These are phyloP conservation scores for Arabidopsis suecica DNA, from an alignment of 345 rosid genomes.

Conservation along the genomic window DNA sequence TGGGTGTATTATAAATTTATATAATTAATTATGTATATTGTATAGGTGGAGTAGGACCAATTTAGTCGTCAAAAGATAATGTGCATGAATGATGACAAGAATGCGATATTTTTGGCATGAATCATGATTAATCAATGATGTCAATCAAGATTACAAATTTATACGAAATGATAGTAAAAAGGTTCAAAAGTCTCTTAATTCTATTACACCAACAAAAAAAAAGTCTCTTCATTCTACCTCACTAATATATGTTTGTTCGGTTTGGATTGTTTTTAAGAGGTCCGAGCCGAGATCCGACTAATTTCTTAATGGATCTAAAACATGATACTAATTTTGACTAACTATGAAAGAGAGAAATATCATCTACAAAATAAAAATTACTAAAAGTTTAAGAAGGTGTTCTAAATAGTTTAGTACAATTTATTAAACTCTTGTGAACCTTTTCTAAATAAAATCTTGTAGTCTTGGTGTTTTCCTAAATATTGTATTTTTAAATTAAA, in stretches of 20 bases:
- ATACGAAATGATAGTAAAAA: background rate
- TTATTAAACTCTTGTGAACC: too few species aligned
- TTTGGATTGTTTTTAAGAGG: too few species aligned
- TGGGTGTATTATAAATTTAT: constrained; percentile 5
- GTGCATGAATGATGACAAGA: constrained; percentile 17
- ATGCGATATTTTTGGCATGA: constrained; percentile 42
- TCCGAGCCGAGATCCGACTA: too few species aligned
- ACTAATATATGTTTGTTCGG: background rate
- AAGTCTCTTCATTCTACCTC: background rate
- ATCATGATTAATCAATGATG: constrained; percentile 35
- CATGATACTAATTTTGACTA: too few species aligned
- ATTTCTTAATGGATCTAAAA: too few species aligned
- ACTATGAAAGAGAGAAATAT: too few species aligned
- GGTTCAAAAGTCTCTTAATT: background rate
- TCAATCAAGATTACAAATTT: background rate
- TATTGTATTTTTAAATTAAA: too few species aligned
- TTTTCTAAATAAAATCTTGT: too few species aligned
- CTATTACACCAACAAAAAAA: background rate
- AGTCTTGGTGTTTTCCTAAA: too few species aligned
- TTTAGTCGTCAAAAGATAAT: constrained; percentile 17
- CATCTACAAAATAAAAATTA: too few species aligned
- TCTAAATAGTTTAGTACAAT: too few species aligned
- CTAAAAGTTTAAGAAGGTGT: too few species aligned
- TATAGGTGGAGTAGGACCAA: constrained; percentile 38
- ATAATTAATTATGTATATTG: constrained; percentile 15